These are phyloP conservation scores for Coniosporium tulheliwenetii DNA, from an alignment of 2,329 filamentous ascomycete genomes.

Conservation along the genomic window DNA sequence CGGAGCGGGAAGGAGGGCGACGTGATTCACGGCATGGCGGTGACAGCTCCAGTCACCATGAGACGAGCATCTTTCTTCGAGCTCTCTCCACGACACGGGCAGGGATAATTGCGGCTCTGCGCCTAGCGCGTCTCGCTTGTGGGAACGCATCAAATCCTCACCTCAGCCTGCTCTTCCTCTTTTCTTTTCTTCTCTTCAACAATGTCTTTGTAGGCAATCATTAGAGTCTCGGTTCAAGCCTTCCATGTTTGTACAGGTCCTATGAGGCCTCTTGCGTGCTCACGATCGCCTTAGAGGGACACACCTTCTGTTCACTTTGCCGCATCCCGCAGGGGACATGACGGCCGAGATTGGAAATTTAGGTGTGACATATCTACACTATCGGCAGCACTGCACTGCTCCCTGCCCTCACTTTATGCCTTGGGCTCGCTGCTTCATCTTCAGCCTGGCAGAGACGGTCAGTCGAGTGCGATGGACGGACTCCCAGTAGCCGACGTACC, in stretches of 20 bases:
- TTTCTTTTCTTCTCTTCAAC: constrained; percentile 35
- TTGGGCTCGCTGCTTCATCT: constrained; percentile 61
- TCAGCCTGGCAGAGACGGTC: constrained; percentile 34
- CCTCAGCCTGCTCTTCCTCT: constrained; percentile 14
- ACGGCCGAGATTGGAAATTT: constrained; percentile 24
- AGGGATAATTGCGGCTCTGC: too few species aligned
- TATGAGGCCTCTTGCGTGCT: constrained; percentile 80
- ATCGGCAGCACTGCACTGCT: too few species aligned
- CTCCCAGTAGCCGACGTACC: constrained; percentile 15
- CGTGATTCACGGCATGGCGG: too few species aligned
- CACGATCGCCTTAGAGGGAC: constrained; percentile 84
- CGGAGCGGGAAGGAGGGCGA: too few species aligned
- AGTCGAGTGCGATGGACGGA: background rate
- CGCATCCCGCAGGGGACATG: constrained; percentile 33
- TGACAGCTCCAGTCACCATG: too few species aligned
- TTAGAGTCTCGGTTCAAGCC: constrained; percentile 99
- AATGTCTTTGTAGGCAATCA: constrained; percentile 79
- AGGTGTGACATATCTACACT: constrained; percentile 22
- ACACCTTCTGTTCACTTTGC: constrained; percentile 43
- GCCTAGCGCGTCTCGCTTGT: too few species aligned
- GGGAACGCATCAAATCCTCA: background rate
- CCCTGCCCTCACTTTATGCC: constrained; percentile 9
- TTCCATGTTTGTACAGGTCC: constrained; percentile 90
- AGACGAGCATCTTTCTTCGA: too few species aligned
- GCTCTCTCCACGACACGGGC: too few species aligned